Conservation (phyloP, 2,329 filamentous ascomycete species). For the Sporothrix mexicana region DNA sequence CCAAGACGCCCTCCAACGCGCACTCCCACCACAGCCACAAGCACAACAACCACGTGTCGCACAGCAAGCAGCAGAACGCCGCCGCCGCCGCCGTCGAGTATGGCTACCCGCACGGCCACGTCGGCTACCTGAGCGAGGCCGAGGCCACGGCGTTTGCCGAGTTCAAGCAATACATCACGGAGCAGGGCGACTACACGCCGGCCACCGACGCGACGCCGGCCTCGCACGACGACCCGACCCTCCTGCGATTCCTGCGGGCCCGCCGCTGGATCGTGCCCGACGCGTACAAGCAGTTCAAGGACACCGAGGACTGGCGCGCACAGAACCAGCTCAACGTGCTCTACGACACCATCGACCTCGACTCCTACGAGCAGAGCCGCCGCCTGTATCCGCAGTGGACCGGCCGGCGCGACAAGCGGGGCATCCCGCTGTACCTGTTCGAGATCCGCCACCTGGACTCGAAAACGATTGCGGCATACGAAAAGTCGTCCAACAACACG, state of each 20-base stretch:
- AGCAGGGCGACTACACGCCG: slow-evolving; percentile 68
- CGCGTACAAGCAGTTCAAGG: slow-evolving; percentile 82
- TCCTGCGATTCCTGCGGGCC: slow-evolving; percentile 85
- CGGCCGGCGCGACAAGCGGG: slow-evolving; percentile 79
- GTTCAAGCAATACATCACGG: slow-evolving; percentile 73
- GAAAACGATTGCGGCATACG: slow-evolving; percentile 81
- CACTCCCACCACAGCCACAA: slow-evolving; percentile 27
- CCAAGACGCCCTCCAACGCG: slow-evolving; percentile 30
- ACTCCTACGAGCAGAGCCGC: slow-evolving; percentile 81
- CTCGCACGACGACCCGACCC: slow-evolving; percentile 74
- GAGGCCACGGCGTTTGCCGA: slow-evolving; percentile 70
- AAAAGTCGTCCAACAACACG: slow-evolving; percentile 66
- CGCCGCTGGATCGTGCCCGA: slow-evolving; percentile 79
- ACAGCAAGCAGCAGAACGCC: slow-evolving; percentile 32
- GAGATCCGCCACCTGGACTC: slow-evolving; percentile 82
- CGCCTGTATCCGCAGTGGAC: slow-evolving; percentile 95
- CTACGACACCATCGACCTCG: slow-evolving; percentile 84
- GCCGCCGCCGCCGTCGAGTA: slow-evolving; percentile 42
- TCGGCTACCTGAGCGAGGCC: slow-evolving; percentile 73
- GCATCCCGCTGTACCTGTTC: slow-evolving; percentile 91
- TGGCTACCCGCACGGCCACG: slow-evolving; percentile 76
- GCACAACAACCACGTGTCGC: slow-evolving; percentile 4
- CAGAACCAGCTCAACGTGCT: slow-evolving; percentile 78
- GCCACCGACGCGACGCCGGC: slow-evolving; percentile 51
- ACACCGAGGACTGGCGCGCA: slow-evolving; percentile 85